Evolutionary conservation across 345 rosid species (phyloP).

Genomic region (Rubroshorea leprosula): DNA sequence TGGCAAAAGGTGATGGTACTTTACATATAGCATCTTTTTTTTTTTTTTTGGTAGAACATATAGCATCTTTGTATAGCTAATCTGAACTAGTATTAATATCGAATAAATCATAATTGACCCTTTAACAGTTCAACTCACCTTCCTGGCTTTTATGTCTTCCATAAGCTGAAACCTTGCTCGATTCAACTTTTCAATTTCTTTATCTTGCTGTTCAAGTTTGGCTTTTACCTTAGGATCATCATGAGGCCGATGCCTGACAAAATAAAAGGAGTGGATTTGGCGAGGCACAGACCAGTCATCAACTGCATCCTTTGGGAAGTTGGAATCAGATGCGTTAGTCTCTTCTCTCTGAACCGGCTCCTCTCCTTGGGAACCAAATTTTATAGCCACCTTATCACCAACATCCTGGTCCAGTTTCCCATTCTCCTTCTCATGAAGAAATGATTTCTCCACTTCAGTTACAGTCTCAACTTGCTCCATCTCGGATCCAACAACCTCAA

Average conservation of each 20-base stretch:
- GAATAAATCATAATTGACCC: no score
- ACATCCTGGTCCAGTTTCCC: conserved; percentile 44
- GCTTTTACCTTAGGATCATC: conserved; percentile 61
- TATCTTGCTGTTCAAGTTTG: conserved; percentile 60
- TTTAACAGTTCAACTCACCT: no score
- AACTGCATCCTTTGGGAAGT: conserved; percentile 55
- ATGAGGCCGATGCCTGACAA: conserved; percentile 42
- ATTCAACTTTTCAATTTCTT: conserved; percentile 46
- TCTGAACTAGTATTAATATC: not conserved
- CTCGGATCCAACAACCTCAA: conserved; percentile 76
- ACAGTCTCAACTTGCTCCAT: conserved; percentile 51
- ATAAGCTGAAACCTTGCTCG: conserved; percentile 32
- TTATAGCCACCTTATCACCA: conserved; percentile 34
- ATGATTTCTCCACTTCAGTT: conserved; percentile 27
- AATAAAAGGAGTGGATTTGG: conserved; percentile 60
- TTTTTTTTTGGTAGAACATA: not conserved
- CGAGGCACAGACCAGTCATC: conserved; percentile 88
- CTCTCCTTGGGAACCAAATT: conserved; percentile 56
- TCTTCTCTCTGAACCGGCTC: conserved; percentile 39
- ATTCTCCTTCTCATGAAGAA: conserved; percentile 34
- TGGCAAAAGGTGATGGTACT: no score
- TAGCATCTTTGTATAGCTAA: not conserved
- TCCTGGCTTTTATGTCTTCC: conserved; percentile 48
- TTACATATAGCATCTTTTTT: no score
- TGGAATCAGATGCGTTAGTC: conserved; percentile 32